Conservation (phyloP, 2,329 filamentous ascomycete genomes). For the Lasiodiplodia theobromae region DNA sequence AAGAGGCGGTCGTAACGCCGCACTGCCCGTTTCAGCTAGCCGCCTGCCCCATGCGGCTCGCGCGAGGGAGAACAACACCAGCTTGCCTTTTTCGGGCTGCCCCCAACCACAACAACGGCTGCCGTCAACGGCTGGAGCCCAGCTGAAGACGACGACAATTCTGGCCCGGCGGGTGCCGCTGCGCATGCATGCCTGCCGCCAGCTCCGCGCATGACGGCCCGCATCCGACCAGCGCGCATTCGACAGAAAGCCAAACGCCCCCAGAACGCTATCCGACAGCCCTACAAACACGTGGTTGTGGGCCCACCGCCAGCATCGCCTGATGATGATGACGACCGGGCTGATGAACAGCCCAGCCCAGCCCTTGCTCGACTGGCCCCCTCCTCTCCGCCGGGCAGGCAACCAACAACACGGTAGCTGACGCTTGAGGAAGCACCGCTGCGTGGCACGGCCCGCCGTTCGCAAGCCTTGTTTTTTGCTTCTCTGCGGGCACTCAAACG, state of each 20-base stretch:
- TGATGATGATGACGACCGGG: conserved; percentile 21
- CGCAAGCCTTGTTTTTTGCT: conserved; percentile 22
- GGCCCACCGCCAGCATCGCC: conserved; percentile 25
- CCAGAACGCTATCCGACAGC: conserved; percentile 9
- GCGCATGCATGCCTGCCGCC: background rate
- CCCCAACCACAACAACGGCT: background rate
- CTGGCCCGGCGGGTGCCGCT: background rate
- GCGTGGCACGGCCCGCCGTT: conserved; percentile 17
- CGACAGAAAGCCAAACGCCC: background rate
- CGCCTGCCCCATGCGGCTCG: conserved; percentile 11
- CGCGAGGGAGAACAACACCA: conserved; percentile 1
- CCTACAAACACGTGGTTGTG: conserved; percentile 26
- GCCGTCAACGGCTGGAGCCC: background rate
- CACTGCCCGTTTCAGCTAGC: conserved; percentile 16
- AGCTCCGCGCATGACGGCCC: background rate
- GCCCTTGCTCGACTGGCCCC: background rate
- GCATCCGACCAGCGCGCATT: background rate
- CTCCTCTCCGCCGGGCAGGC: conserved; percentile 6
- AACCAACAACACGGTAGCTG: background rate
- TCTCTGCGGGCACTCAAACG: background rate
- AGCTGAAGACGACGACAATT: background rate
- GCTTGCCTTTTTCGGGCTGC: conserved; percentile 7
- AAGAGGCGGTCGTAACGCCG: conserved; percentile 16
- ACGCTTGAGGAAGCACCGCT: background rate
- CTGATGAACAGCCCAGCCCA: conserved; percentile 22